Conservation (phyloP, 768 basidiomycete species). For the Panaeolus cyanescens region DNA sequence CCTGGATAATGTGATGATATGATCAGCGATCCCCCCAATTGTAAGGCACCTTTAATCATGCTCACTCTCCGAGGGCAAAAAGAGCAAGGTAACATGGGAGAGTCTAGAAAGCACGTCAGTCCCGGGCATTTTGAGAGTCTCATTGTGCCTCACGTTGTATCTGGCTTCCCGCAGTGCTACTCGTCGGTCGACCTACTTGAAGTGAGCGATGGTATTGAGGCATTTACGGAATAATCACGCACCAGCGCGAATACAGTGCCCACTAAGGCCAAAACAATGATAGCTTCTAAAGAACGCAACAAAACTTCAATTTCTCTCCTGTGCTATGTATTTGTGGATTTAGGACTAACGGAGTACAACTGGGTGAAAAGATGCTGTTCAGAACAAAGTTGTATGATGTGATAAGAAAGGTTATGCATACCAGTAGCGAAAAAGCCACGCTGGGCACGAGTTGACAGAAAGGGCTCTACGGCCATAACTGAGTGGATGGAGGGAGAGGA, state of each 20-base stretch:
- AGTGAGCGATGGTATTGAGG: not conserved
- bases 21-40: not conserved
- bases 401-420: constrained; percentile 31
- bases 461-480: constrained; percentile 69
- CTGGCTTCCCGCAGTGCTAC: constrained; percentile 40
- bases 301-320: no score
- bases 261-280: constrained; percentile 76
- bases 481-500: constrained; percentile 7
- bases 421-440: constrained; percentile 71
- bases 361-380: constrained; percentile 19
- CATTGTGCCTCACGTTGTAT: constrained; percentile 52
- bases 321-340: no score
- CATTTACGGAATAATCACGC: constrained; percentile 19
- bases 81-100: constrained; percentile 84
- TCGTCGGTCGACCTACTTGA: constrained; percentile 49
- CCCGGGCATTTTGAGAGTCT: not conserved
- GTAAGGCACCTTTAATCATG: constrained; percentile 4
- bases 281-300: constrained; percentile 57
- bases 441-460: constrained; percentile 75
- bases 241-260: constrained; percentile 69
- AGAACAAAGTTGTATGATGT: not conserved
- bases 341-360: constrained; percentile 68
- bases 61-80: constrained; percentile 81
- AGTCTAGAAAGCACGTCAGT: constrained; percentile 44
- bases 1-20: constrained; percentile 38